Conservation (phyloP, 1,284 basidiomycete genomes). For the Clitocybe nebularis region DNA sequence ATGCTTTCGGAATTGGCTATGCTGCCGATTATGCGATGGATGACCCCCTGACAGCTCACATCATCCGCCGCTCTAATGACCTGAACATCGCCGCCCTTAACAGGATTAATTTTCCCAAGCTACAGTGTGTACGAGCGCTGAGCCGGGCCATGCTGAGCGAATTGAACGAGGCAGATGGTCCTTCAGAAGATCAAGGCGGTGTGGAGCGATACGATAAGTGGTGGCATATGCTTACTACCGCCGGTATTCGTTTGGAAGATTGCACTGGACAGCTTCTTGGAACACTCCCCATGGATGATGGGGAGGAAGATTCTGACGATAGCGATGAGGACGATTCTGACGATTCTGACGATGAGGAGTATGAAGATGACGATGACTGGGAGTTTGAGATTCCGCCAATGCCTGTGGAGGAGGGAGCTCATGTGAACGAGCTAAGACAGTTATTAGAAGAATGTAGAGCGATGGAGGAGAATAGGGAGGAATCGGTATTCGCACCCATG, state of each 20-base stretch:
- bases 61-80: constrained; percentile 58
- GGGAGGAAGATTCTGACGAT: constrained; percentile 5
- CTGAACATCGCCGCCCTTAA: constrained; percentile 57
- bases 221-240: constrained; percentile 35
- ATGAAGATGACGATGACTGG: constrained; percentile 21
- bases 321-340: constrained; percentile 13
- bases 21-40: constrained; percentile 29
- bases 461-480: constrained; percentile 40
- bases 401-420: constrained; percentile 19
- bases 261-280: constrained; percentile 20
- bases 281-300: constrained; percentile 17
- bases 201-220: constrained; percentile 66
- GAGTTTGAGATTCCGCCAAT: constrained; percentile 18
- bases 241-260: constrained; percentile 24
- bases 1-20: constrained; percentile 65
- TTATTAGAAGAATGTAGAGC: constrained; percentile 46
- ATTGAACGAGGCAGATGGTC: constrained; percentile 48
- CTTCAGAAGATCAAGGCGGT: constrained; percentile 35
- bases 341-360: constrained; percentile 11
- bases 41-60: constrained; percentile 40
- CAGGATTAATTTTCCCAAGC: constrained; percentile 52
- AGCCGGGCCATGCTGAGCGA: constrained; percentile 51
- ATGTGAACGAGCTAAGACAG: constrained; percentile 37
- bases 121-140: constrained; percentile 55
- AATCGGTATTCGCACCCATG: constrained; percentile 23